These are phyloP conservation scores for Ceratocystis ficicola DNA, from an alignment of 2,329 filamentous ascomycete genomes.

Conservation along the genomic window DNA sequence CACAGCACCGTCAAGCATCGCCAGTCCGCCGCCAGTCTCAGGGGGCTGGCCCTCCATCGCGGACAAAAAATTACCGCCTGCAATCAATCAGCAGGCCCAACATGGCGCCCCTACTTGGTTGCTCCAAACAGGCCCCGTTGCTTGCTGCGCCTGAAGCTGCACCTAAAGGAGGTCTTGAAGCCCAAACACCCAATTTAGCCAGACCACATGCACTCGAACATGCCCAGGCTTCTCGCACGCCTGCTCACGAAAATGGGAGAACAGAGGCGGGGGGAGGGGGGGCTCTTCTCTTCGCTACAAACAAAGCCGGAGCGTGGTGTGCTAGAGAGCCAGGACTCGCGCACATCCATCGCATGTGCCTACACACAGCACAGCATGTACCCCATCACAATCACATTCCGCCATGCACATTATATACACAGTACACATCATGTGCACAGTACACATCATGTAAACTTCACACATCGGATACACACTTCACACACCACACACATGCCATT, in stretches of 20 bases:
- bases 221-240: neutral
- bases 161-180: neutral
- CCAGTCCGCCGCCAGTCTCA: too few relatives aligned
- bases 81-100: too few relatives aligned
- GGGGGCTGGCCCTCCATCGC: too few relatives aligned
- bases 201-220: neutral
- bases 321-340: too few relatives aligned
- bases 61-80: too few relatives aligned
- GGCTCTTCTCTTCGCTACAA: too few relatives aligned
- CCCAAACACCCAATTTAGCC: neutral
- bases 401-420: neutral
- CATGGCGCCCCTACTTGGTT: neutral
- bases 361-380: neutral
- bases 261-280: too few relatives aligned
- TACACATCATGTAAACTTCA: neutral
- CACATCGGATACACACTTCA: neutral
- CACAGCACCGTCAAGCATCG: too few relatives aligned
- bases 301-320: too few relatives aligned
- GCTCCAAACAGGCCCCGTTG: neutral
- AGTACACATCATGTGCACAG: neutral
- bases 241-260: too few relatives aligned
- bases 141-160: neutral
- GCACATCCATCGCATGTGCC: too few relatives aligned
- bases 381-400: too few relatives aligned
- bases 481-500: neutral